Conservation (phyloP, 2,329 filamentous ascomycete species). For the Cercospora nicotianae region DNA sequence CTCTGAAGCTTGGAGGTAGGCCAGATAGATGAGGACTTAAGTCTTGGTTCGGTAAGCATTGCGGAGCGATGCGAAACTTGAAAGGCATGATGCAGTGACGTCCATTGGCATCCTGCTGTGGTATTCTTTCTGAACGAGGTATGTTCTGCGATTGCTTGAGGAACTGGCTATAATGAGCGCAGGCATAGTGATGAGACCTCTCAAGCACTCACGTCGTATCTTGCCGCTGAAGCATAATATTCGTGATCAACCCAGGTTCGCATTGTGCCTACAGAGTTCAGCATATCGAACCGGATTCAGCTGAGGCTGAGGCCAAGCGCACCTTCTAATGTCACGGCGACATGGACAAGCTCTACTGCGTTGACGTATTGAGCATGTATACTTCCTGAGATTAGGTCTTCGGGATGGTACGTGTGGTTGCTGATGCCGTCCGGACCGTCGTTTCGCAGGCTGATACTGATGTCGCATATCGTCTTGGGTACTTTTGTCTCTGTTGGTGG, state of each 20-base stretch:
- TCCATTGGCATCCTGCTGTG: background rate
- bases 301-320: background rate
- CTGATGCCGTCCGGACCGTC: background rate
- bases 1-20: constrained; percentile 3
- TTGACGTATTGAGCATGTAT: background rate
- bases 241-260: background rate
- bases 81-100: constrained; percentile 5
- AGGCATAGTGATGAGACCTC: background rate
- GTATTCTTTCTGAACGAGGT: background rate
- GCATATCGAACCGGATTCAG: background rate
- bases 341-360: background rate
- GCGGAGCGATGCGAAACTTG: constrained; percentile 10
- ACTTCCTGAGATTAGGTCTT: background rate
- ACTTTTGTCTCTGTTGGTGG: background rate
- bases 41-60: constrained; percentile 10
- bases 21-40: background rate
- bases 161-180: background rate
- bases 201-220: background rate
- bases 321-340: background rate
- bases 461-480: background rate
- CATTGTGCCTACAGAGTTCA: background rate
- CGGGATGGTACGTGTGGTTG: constrained; percentile 4
- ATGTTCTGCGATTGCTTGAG: background rate
- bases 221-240: background rate
- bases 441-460: background rate